Conservation (phyloP, 345 rosid genomes). For the Carallia brachiata region DNA sequence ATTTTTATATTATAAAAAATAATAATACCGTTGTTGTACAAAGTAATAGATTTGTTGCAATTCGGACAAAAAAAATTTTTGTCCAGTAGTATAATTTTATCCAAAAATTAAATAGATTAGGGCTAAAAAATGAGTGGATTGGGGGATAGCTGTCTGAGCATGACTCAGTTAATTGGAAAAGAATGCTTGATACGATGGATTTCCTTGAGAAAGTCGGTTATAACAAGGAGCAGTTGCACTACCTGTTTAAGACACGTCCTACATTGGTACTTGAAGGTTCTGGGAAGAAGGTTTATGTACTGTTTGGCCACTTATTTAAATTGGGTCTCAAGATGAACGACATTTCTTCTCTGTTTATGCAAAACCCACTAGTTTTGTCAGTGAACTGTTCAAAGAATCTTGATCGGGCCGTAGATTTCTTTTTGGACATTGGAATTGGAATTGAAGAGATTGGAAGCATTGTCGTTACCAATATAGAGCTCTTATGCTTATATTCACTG, state of each 20-base stretch:
- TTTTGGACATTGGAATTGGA: constrained; percentile 55
- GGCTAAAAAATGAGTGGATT: constrained; percentile 55
- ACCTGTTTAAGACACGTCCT: constrained; percentile 48
- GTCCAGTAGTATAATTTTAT: too few relatives aligned
- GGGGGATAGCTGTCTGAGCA: constrained; percentile 37
- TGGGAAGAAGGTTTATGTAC: constrained; percentile 53
- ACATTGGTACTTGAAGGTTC: constrained; percentile 58
- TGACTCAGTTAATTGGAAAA: constrained; percentile 52
- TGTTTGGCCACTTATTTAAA: constrained; percentile 62
- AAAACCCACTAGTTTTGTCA: constrained; percentile 52
- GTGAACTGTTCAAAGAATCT: constrained; percentile 45
- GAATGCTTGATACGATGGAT: constrained; percentile 52
- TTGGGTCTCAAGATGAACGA: constrained; percentile 51
- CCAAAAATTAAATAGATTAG: constrained; percentile 16
- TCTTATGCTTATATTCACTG: constrained; percentile 49
- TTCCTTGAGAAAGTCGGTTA: constrained; percentile 63
- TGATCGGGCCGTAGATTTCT: constrained; percentile 43
- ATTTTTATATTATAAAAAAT: too few relatives aligned
- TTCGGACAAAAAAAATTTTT: too few relatives aligned
- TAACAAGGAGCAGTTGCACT: constrained; percentile 45
- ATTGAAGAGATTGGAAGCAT: constrained; percentile 40
- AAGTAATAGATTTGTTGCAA: too few relatives aligned
- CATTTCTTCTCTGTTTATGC: constrained; percentile 43
- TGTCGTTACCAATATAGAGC: constrained; percentile 35
- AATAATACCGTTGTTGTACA: too few relatives aligned